Base-by-base conservation (phyloP, 2,329 filamentous ascomycete species). In the Plenodomus tracheiphilus region DNA sequence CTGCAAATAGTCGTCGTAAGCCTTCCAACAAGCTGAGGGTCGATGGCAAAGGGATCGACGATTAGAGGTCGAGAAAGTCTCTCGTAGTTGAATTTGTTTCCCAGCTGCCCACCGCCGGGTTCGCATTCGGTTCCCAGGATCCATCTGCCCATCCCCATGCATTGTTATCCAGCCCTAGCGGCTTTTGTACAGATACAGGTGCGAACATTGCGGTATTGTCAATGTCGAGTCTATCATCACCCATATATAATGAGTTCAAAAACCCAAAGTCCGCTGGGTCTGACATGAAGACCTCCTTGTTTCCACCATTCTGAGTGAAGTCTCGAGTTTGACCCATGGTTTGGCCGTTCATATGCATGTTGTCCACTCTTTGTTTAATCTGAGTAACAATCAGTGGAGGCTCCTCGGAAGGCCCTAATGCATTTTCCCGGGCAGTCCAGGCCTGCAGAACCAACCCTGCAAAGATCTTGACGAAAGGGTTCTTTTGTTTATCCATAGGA, bases 361-460 rank as follows among this genome's bases (percentile, higher is more conserved):
- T 39, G 15, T 39, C 36, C 30, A 59, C 17, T 20, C 36, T 41
- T 35, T 41, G 28, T 32, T 35, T 40, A 10, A 55, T 36, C 11
- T 48, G 38, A 10, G 32, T 25, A 2, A 58, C 46, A 41, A 58
- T 48, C 32, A 30, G 18, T 6, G 57, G 57, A 19, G 48, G 46
- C 18, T 44, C 19, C 4, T 47, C 52, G 1, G 21, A 22, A 3
- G 32, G 35, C 16, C 21, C 38, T n/a, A 41, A 37, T 10, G 47
- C 52, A 5, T 49, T 46, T 42, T 61, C 46, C 16, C 58, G 49
- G 5, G 54, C 56, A 2, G 50, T n/a, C 61, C 58, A 64, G 1
- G 59, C 83, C 59, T 84, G 85, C 48, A 87, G 69, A 35, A 87
- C 81, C 16, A 82, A 75, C 17, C 75, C 74, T 1, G 80, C 79